Evolutionary conservation across 345 rosid species (phyloP), one percentile per base, ranked within the genome.

Genomic region (Turnera subulata): DNA sequence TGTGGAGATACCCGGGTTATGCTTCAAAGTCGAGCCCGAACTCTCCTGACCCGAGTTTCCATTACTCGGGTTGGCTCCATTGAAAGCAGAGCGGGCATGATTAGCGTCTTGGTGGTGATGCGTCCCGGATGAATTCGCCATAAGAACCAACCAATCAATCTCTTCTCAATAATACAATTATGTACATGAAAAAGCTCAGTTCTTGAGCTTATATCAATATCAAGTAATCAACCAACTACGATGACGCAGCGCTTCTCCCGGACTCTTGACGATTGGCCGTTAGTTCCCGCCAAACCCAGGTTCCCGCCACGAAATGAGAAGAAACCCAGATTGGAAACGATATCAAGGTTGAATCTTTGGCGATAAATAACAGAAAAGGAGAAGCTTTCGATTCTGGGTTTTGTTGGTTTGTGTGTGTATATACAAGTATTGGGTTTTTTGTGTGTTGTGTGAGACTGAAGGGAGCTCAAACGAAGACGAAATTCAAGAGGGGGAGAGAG

Each of bases 1-100:
- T 38, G 62, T 25, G 38, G 87, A 78, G 60, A 84, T 76, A 20
- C 83, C 87, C 1, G 85, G 91, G 61, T 82, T 84, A 58, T 84
- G 87, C 76, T 65, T 73, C 79, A 82, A 51, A 35, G 53, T 50
- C 19, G 75, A 26, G 54, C 67, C 63, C 54, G 67, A 54, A 56
- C 60, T 69, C 11, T 73, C 83, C 2, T 56, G 54, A 15, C 26
- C 46, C 20, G 72, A 50, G 58, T 58, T 59, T 21, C 67, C 68
- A 55, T 55, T 55, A 59, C 39, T 65, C 6, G 76, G 76, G 46
- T 60, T 63, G 16, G 59, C 53, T 16, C 76, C 76, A 70, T 45
- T 71, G 72, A 76, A 75, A 38, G 76, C 63, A 56, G 78, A 72
- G 8, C 73, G 50, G 29, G 72, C 57, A 19, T 66, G 77, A 45